A percentile compares a stretch with the other conserved stretches of the same genome.
Conservation (phyloP, 257 asterid species). For the Parsonsia alboflavescens region DNA sequence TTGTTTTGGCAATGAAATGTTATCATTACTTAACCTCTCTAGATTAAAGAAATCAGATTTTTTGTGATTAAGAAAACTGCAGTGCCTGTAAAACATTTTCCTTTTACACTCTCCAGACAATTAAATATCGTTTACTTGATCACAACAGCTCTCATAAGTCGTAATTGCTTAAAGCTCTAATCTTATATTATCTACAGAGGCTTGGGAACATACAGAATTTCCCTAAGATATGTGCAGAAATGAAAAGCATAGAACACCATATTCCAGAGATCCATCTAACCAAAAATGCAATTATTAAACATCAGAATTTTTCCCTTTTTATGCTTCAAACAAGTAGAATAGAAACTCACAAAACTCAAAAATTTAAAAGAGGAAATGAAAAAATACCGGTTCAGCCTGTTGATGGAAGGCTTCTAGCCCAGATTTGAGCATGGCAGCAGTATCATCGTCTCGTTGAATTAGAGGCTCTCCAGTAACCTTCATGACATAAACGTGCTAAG, state of each 20-base stretch:
- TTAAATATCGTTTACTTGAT: not conserved
- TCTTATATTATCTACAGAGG: not conserved
- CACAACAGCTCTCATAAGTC: not conserved
- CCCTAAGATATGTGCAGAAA: not conserved
- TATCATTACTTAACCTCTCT: too few species aligned
- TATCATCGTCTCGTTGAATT: conserved; percentile 89
- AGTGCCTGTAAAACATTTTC: not conserved
- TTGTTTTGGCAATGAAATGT: too few species aligned
- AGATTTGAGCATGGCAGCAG: conserved; percentile 84
- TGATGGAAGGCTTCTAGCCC: conserved; percentile 89
- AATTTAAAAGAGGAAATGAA: not conserved
- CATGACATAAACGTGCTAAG: not conserved
- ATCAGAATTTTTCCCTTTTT: not conserved
- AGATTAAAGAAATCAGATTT: too few species aligned
- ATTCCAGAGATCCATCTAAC: not conserved
- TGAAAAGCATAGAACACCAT: not conserved
- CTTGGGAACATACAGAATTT: not conserved
- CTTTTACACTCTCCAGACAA: not conserved
- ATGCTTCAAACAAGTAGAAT: not conserved
- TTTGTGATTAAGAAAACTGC: not conserved
- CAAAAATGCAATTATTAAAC: not conserved
- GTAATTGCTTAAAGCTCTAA: not conserved
- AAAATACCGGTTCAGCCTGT: conserved; percentile 77
- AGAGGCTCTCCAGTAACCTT: conserved; percentile 75
- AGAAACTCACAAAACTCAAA: not conserved